phyloP scores from a whole-genome alignment of 2,329 filamentous ascomycete genomes.

The Aspergillus viridinutans region DNA sequence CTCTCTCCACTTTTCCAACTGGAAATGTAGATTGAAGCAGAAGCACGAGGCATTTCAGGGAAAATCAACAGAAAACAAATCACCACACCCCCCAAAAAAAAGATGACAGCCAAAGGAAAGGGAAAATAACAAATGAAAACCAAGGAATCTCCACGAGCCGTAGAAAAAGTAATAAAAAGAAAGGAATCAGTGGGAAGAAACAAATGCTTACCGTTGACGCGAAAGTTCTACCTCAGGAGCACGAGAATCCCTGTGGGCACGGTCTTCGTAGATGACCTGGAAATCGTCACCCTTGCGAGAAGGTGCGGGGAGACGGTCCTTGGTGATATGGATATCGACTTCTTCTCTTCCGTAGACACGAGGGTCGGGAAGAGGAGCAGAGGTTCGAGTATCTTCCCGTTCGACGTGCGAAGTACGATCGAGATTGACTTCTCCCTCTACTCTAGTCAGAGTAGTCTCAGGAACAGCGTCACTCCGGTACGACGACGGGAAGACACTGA shows the following conservation, averaged over 20 bases:
- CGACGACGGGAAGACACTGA: conserved; percentile 99
- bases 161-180: conserved; percentile 11
- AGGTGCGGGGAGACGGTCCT: conserved; percentile 4
- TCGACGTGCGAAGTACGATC: conserved; percentile 75
- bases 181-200: conserved; percentile 8
- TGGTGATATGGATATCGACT: conserved; percentile 70
- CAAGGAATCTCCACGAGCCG: conserved; percentile 6
- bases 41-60: neutral
- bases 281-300: conserved; percentile 7
- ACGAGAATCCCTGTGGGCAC: conserved; percentile 28
- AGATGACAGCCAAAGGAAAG: neutral
- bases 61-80: neutral
- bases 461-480: conserved; percentile 74
- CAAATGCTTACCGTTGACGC: conserved; percentile 47
- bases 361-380: conserved; percentile 60
- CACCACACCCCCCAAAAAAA: neutral
- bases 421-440: conserved; percentile 85
- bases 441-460: conserved; percentile 67
- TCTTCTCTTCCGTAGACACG: conserved; percentile 75
- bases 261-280: conserved; percentile 29
- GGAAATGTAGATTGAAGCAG: neutral
- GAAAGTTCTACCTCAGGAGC: conserved; percentile 49
- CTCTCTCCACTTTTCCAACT: neutral
- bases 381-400: conserved; percentile 92
- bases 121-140: conserved; percentile 4